These are phyloP conservation scores for Macrophomina tecta DNA, from an alignment of 2,329 filamentous ascomycete species.

Conservation along the genomic window DNA sequence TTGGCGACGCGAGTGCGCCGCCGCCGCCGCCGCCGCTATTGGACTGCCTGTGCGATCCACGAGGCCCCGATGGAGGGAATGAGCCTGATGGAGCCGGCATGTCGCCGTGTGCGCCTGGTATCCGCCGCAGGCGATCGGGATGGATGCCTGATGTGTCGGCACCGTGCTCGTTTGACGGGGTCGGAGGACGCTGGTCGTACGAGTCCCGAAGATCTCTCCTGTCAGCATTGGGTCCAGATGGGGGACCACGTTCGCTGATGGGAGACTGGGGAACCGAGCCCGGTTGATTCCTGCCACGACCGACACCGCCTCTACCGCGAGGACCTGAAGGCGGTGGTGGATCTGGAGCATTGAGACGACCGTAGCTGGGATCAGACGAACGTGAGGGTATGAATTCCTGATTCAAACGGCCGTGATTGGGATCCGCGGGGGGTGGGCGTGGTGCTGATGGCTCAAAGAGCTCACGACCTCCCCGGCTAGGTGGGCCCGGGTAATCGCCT, in stretches of 20 bases:
- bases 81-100: constrained; percentile 31
- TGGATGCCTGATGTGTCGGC: constrained; percentile 56
- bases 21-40: background rate
- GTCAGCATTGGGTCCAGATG: constrained; percentile 35
- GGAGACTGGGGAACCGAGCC: constrained; percentile 27
- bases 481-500: constrained; percentile 34
- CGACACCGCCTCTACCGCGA: constrained; percentile 50
- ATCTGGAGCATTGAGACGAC: constrained; percentile 55
- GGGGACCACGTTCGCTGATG: constrained; percentile 27
- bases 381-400: constrained; percentile 46
- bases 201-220: constrained; percentile 27
- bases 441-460: constrained; percentile 45
- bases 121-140: constrained; percentile 58
- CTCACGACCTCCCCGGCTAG: constrained; percentile 43
- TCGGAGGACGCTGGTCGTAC: constrained; percentile 35
- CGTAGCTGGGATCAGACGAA: constrained; percentile 56
- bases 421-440: constrained; percentile 45
- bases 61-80: constrained; percentile 40
- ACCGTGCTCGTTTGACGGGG: constrained; percentile 31
- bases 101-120: constrained; percentile 43
- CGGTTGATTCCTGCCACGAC: constrained; percentile 37
- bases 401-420: constrained; percentile 55
- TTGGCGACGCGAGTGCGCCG: constrained; percentile 33
- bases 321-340: constrained; percentile 62
- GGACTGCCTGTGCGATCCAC: constrained; percentile 32